Evolutionary conservation across 2,329 filamentous ascomycete species (phyloP).

Genomic region (Phyllosticta capitalensis): DNA sequence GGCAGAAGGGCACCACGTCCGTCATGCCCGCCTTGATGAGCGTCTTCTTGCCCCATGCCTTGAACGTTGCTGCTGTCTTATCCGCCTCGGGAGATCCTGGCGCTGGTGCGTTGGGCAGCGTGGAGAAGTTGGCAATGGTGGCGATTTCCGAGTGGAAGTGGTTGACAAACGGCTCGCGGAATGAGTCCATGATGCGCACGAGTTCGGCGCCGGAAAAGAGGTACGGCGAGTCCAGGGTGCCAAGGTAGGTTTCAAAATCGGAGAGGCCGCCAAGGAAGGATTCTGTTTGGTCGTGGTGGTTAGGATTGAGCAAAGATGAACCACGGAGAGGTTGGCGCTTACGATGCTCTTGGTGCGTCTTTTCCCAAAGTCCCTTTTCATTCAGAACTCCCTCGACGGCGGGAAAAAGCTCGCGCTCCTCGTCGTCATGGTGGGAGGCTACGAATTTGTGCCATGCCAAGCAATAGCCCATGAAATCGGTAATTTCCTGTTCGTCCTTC

Average conservation of each 20-base stretch:
- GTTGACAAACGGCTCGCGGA: constrained; percentile 20
- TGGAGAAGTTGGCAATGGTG: constrained; percentile 26
- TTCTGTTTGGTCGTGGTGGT: constrained; percentile 14
- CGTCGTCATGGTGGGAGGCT: constrained; percentile 28
- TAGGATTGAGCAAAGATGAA: background rate
- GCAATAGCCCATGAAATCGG: constrained; percentile 28
- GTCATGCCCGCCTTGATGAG: constrained; percentile 51
- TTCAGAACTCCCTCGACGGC: constrained; percentile 23
- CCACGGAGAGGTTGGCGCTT: background rate
- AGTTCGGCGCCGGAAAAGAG: constrained; percentile 20
- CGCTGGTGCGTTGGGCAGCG: constrained; percentile 43
- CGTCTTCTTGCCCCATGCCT: constrained; percentile 53
- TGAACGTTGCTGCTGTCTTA: constrained; percentile 43
- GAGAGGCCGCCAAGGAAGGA: constrained; percentile 21
- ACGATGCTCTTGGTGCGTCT: constrained; percentile 27
- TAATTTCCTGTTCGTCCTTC: constrained; percentile 19
- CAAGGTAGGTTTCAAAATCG: constrained; percentile 20
- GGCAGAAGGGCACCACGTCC: constrained; percentile 56
- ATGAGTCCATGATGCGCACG: constrained; percentile 19
- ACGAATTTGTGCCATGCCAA: constrained; percentile 27
- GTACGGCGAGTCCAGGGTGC: constrained; percentile 13
- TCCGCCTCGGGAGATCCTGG: constrained; percentile 36
- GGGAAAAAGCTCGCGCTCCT: constrained; percentile 27
- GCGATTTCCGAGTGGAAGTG: constrained; percentile 28
- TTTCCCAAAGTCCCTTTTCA: constrained; percentile 21